Base-by-base conservation (phyloP, 805 yeast species). In the Starmerella tilneyi region DNA sequence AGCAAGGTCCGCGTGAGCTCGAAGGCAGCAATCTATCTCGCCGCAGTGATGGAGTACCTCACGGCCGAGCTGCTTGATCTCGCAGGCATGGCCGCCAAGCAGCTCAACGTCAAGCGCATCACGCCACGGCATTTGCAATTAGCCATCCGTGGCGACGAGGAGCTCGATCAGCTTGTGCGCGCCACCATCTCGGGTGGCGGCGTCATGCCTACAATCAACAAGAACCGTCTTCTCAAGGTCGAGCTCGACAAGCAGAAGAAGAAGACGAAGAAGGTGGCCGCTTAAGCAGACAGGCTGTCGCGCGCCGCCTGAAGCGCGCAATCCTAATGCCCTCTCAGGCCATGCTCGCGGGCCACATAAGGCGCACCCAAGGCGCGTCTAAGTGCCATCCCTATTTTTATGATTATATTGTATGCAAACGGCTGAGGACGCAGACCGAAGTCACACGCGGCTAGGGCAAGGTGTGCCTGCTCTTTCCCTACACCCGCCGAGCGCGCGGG, bases 181-280 rank as follows among this genome's bases (percentile, higher is more conserved):
- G 98, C 89, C 56, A 88, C 96, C 56, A 89, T 88, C 63, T 96
- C 96, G 58, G 94, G 86, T 72, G 96, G 96, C 81, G 96, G 96
- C 84, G 96, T 89, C 61, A 78, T 88, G 70, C 96, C 96, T 74
- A 84, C 85, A 80, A 84, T 86, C 66, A 95, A 84, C 74, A 85
- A 80, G 72, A 80, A 81, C 74, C 80, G 88, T 69, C 79, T 88
- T 63, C 88, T 89, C 68, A 76, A 81, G 74, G 59, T 56, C 9
- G 59, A 56, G 50, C 45, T 54, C 17, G 53, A 52, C 37, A 53
- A 54, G 49, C 52, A 49, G 49, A 48, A 50, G 50, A 80, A 79
- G 73, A 41, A 43, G 26, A 39, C 45, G 13, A 49, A 48, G 47
- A 47, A 48, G 47, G 16, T 41, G 16, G 16, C 24, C 26, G 44